Percentiles rank a stretch among this genome's conserved stretches.
phyloP scores from a whole-genome alignment of 2,329 filamentous ascomycete species.

The Zymoseptoria brevis region DNA sequence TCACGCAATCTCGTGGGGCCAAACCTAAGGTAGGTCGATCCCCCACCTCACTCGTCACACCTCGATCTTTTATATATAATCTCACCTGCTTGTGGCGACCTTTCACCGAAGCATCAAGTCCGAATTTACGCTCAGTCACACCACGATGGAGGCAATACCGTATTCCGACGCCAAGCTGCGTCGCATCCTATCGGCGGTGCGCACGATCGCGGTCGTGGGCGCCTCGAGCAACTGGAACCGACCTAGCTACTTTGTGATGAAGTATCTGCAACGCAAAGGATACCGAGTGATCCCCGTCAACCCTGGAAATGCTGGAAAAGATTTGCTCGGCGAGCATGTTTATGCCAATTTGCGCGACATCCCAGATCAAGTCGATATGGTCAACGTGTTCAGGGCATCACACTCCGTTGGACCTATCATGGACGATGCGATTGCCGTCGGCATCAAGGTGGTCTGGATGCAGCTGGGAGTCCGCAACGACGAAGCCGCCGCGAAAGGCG shows the following conservation, averaged over 20 bases:
- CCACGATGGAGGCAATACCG: constrained; percentile 10
- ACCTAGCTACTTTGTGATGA: constrained; percentile 14
- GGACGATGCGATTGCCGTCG: constrained; percentile 12
- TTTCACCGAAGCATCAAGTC: constrained; percentile 1
- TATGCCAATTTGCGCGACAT: constrained; percentile 13
- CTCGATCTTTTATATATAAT: background rate
- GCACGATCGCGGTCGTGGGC: constrained; percentile 10
- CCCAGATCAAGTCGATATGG: constrained; percentile 13
- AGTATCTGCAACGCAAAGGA: constrained; percentile 14
- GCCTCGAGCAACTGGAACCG: constrained; percentile 15
- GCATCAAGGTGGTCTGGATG: constrained; percentile 11
- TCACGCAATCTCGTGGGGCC: background rate
- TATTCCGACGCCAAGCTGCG: constrained; percentile 12
- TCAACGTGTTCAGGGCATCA: constrained; percentile 12
- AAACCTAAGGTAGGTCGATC: background rate
- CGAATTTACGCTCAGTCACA: background rate
- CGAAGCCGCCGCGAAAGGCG: constrained; percentile 11
- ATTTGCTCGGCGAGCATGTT: constrained; percentile 9
- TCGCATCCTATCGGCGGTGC: constrained; percentile 11
- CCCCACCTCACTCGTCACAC: background rate
- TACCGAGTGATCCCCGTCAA: constrained; percentile 15
- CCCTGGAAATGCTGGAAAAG: constrained; percentile 10
- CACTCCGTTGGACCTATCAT: constrained; percentile 11
- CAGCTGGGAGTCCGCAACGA: constrained; percentile 13
- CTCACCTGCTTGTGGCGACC: background rate